Conservation (phyloP, 2,329 filamentous ascomycete genomes). For the Zasmidium cellare region DNA sequence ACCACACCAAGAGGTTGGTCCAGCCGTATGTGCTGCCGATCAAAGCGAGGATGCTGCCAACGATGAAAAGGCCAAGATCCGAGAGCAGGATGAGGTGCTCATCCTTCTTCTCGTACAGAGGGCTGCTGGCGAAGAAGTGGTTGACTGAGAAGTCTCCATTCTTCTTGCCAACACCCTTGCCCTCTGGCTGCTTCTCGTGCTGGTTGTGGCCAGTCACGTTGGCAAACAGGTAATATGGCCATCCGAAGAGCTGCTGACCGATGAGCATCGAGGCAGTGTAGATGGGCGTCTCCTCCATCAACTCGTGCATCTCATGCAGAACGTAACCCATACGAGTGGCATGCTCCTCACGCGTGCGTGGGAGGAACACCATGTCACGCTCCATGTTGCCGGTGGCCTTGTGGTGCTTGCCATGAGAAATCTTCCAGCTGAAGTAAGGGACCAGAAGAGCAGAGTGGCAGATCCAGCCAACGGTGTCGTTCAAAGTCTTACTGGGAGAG, state of each 20-base stretch:
- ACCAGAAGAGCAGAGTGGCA: slow-evolving; percentile 86
- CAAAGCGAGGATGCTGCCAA: slow-evolving; percentile 61
- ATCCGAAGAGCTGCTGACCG: slow-evolving; percentile 84
- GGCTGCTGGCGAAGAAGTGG: slow-evolving; percentile 88
- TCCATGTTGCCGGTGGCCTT: slow-evolving; percentile 97
- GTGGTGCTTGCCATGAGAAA: slow-evolving; percentile 99
- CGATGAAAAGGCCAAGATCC: slow-evolving; percentile 72
- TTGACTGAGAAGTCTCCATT: slow-evolving; percentile 88
- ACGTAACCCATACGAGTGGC: slow-evolving; percentile 72
- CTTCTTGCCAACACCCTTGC: slow-evolving; percentile 86
- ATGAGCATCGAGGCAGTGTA: slow-evolving; percentile 73
- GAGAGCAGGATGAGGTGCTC: slow-evolving; percentile 83
- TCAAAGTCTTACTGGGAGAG: slow-evolving; percentile 85
- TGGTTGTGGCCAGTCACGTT: slow-evolving; percentile 97
- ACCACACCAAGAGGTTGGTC: slow-evolving; percentile 89
- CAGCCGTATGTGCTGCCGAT: slow-evolving; percentile 79
- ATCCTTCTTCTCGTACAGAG: slow-evolving; percentile 88
- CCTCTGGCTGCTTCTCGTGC: slow-evolving; percentile 88
- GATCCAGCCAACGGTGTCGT: slow-evolving; percentile 90
- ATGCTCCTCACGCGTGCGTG: slow-evolving; percentile 81
- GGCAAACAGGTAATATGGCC: slow-evolving; percentile 85
- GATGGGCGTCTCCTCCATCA: slow-evolving; percentile 92
- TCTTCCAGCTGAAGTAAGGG: slow-evolving; percentile 99
- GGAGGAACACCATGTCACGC: slow-evolving; percentile 99
- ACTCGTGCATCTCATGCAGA: slow-evolving; percentile 79